Evolutionary conservation across 768 basidiomycete genomes (phyloP), one percentile per base, ranked within the genome.

Genomic region (Amanita molliuscula): DNA sequence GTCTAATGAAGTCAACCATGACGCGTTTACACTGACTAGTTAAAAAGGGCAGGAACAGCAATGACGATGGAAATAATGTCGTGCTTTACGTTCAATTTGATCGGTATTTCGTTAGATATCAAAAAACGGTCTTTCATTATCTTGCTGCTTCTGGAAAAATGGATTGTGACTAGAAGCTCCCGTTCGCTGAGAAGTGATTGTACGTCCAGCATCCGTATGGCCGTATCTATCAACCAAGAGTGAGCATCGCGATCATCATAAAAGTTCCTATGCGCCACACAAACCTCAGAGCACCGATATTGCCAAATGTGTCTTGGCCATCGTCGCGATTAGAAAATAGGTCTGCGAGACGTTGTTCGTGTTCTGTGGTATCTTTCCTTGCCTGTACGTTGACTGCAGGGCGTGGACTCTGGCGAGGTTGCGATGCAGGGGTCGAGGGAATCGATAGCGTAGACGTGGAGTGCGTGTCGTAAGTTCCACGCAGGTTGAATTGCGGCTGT

Each of bases 221-320:
- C 81, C 81, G 53, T 80, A 87, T 55, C 78, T 78, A 55, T 6
- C 50, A 51, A 41, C 16, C 29, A 45, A 43, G 20, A 41, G 21
- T 43, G 29, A 33, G 46, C 13, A 18, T 10, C 29, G 35, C 6
- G 37, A 51, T n/a, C 8, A 11, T n/a, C 40, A 28, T 34, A 29
- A 47, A 28, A 11, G 37, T 15, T 4, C n/a, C 36, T 31, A 26
- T n/a, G 16, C 18, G 21, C 21, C 36, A 58, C 54, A 67, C 73
- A 53, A 47, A 81, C 73, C 93, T 78, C 54, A 95, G 62, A 46
- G 71, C 54, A 16, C 95, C 95, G 28, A 80, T 58, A 63, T 98
- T 99, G 45, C 95, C 95, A 61, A 97, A 98, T 47, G 95, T 95
- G 67, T 99, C 96, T 62, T 87, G 72, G 1, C 96, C 95, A 57